Evolutionary conservation across 75 land plant genomes (phyloP).

Genomic region (Isoetes taiwanensis): DNA sequence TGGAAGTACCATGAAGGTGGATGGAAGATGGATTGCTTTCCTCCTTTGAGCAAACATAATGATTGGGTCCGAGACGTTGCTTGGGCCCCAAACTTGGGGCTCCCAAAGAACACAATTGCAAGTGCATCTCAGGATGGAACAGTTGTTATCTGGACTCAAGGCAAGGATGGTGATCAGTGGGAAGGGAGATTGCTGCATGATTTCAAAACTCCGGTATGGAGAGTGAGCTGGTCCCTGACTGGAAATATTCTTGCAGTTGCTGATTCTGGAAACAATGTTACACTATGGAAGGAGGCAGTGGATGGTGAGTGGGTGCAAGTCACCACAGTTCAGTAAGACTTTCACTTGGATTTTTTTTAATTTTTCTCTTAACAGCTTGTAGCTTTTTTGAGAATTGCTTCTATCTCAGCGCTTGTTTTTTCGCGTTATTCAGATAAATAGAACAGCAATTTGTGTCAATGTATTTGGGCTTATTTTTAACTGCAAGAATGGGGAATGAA

Average conservation of each 20-base stretch:
- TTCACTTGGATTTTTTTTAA: neutral
- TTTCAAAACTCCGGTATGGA: slow-evolving; percentile 46
- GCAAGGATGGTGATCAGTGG: slow-evolving; percentile 50
- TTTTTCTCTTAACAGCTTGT: no score
- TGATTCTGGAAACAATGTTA: slow-evolving; percentile 49
- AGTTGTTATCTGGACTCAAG: slow-evolving; percentile 56
- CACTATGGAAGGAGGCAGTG: slow-evolving; percentile 55
- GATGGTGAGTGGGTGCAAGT: slow-evolving; percentile 68
- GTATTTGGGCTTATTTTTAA: no score
- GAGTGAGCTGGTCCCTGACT: slow-evolving; percentile 53
- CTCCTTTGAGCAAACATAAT: slow-evolving; percentile 39
- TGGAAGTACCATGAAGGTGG: slow-evolving; percentile 39
- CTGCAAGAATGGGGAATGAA: no score
- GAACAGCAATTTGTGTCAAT: no score
- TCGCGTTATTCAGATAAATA: no score
- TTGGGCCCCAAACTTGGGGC: slow-evolving; percentile 62
- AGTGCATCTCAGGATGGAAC: slow-evolving; percentile 75
- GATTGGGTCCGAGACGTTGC: slow-evolving; percentile 75
- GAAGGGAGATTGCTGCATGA: slow-evolving; percentile 36
- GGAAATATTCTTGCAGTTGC: slow-evolving; percentile 56
- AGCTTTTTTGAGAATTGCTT: no score
- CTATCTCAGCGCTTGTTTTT: no score
- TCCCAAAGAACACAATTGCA: slow-evolving; percentile 50
- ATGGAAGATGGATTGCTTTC: slow-evolving; percentile 57
- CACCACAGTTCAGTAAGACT: slow-evolving; percentile 27